These are phyloP conservation scores for Sambucus nigra DNA, from an alignment of 129 eudicot species.

Conservation along the genomic window DNA sequence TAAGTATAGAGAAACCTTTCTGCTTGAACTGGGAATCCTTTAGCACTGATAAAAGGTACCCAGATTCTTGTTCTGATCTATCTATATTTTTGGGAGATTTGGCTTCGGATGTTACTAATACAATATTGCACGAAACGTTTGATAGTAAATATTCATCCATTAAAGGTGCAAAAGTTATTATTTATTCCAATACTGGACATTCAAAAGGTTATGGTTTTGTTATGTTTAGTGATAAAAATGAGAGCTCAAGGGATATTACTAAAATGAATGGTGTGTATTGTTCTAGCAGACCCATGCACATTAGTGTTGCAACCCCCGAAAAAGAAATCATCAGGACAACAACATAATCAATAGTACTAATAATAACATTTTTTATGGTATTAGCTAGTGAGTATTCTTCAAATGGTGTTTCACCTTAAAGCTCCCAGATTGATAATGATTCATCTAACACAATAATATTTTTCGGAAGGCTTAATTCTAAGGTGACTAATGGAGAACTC, in stretches of 20 bases:
- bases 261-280: conserved; percentile 86
- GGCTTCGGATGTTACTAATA: conserved; percentile 77
- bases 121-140: conserved; percentile 61
- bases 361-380: too few relatives aligned
- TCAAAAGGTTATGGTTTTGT: conserved; percentile 91
- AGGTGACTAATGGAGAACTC: conserved; percentile 79
- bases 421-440: conserved; percentile 63
- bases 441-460: conserved; percentile 68
- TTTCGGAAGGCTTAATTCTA: conserved; percentile 93
- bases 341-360: too few relatives aligned
- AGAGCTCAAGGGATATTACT: conserved; percentile 64
- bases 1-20: conserved; percentile 61
- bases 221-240: conserved; percentile 79
- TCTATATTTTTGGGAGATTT: conserved; percentile 88
- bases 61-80: conserved; percentile 58
- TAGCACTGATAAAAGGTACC: conserved; percentile 63
- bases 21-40: conserved; percentile 90
- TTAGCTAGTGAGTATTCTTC: too few relatives aligned
- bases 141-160: conserved; percentile 62
- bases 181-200: conserved; percentile 70
- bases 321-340: conserved; percentile 44
- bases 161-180: conserved; percentile 80
- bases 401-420: conserved; percentile 33
- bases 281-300: conserved; percentile 79
- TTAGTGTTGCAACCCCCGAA: conserved; percentile 86